Percentiles rank a stretch among this genome's conserved stretches.
Evolutionary conservation across 129 eudicot genomes (phyloP).

Genomic region (Solidago caesia): DNA sequence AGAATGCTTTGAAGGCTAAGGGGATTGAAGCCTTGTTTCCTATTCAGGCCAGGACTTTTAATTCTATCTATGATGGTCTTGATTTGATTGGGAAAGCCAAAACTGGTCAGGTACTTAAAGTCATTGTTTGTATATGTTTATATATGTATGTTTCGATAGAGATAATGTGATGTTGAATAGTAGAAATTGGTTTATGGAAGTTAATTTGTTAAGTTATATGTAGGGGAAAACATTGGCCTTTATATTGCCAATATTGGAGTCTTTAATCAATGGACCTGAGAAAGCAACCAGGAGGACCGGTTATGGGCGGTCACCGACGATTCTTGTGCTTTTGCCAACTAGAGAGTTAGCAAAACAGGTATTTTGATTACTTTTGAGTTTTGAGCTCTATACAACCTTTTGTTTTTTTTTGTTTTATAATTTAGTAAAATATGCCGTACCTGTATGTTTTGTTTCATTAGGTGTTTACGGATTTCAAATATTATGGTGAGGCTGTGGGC

Average conservation of each 20-base stretch:
- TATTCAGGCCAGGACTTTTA: conserved; percentile 88
- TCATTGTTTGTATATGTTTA: neutral
- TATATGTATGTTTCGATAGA: neutral
- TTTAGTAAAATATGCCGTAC: neutral
- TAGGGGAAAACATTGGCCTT: conserved; percentile 93
- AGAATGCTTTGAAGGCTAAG: conserved; percentile 61
- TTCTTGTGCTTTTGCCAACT: conserved; percentile 86
- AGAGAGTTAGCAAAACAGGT: conserved; percentile 92
- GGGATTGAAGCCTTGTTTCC: conserved; percentile 88
- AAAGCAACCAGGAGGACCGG: conserved; percentile 64
- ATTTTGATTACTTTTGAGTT: neutral
- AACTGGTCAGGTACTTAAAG: conserved; percentile 84
- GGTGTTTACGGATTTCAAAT: conserved; percentile 79
- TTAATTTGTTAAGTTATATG: neutral
- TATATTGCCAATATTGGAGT: conserved; percentile 83
- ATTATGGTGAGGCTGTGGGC: conserved; percentile 74
- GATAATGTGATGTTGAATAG: neutral
- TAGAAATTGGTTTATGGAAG: neutral
- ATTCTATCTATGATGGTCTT: conserved; percentile 62
- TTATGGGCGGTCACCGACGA: conserved; percentile 82
- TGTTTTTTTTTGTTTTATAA: neutral
- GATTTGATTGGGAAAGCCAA: conserved; percentile 98
- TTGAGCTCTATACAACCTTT: neutral
- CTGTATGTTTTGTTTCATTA: conserved; percentile 4
- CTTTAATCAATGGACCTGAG: conserved; percentile 65